Percentiles rank a stretch among this genome's conserved stretches.
Evolutionary conservation across 2,329 filamentous ascomycete species (phyloP).

Genomic region (Colletotrichum echinochloae): DNA sequence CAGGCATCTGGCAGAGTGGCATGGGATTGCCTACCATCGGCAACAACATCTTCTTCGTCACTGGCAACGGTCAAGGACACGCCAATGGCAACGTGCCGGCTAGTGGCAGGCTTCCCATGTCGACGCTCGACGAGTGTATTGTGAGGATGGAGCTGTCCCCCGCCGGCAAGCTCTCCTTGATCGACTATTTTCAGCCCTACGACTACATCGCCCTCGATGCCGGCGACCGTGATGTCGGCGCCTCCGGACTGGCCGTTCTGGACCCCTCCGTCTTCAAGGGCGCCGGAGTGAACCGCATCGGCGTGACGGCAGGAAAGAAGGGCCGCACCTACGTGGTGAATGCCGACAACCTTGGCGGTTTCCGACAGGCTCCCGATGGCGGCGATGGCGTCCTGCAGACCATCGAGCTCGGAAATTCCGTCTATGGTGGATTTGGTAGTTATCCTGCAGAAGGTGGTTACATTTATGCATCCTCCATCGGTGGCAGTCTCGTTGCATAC

Average conservation of each 20-base stretch:
- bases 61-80: slow-evolving; percentile 49
- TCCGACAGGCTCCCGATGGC: slow-evolving; percentile 51
- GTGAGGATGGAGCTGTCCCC: slow-evolving; percentile 47
- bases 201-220: slow-evolving; percentile 54
- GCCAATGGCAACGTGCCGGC: slow-evolving; percentile 51
- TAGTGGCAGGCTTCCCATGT: slow-evolving; percentile 48
- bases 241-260: slow-evolving; percentile 50
- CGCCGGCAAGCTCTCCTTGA: slow-evolving; percentile 40
- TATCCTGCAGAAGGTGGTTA: slow-evolving; percentile 58
- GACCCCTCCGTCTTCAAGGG: slow-evolving; percentile 51
- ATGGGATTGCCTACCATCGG: slow-evolving; percentile 49
- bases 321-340: slow-evolving; percentile 55
- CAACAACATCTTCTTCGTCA: slow-evolving; percentile 46
- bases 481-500: slow-evolving; percentile 43
- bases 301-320: slow-evolving; percentile 54
- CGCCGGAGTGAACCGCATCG: slow-evolving; percentile 50
- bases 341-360: slow-evolving; percentile 56
- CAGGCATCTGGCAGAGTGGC: slow-evolving; percentile 53
- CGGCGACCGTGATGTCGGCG: slow-evolving; percentile 55
- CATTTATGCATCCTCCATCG: slow-evolving; percentile 50
- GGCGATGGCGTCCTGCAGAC: slow-evolving; percentile 53
- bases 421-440: slow-evolving; percentile 53
- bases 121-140: slow-evolving; percentile 50
- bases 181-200: slow-evolving; percentile 57
- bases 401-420: slow-evolving; percentile 48